These are phyloP conservation scores for Boletus rex-veris DNA, from an alignment of 768 basidiomycete species.

Conservation along the genomic window DNA sequence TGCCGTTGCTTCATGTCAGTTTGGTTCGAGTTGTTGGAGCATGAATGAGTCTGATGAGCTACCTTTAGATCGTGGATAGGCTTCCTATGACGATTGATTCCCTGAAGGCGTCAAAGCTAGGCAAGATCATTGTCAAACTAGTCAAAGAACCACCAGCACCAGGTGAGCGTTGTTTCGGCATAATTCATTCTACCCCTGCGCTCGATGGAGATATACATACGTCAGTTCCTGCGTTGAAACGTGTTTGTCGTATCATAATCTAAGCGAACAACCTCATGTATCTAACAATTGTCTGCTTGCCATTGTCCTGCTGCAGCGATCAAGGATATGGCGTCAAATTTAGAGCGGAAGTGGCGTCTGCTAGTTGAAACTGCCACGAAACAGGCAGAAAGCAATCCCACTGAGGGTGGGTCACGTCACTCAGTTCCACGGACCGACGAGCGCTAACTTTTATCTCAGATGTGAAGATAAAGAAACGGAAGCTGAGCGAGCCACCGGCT, in stretches of 20 bases:
- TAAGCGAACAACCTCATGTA: conserved; percentile 44
- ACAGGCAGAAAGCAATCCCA: conserved; percentile 38
- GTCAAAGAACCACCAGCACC: conserved; percentile 71
- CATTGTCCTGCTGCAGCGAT: conserved; percentile 58
- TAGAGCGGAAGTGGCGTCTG: conserved; percentile 79
- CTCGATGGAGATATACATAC: conserved; percentile 31
- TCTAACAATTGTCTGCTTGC: conserved; percentile 59
- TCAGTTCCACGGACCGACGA: conserved; percentile 27
- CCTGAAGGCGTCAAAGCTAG: conserved; percentile 69
- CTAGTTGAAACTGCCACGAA: conserved; percentile 53
- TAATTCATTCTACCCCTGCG: conserved; percentile 16
- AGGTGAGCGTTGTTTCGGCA: conserved; percentile 57
- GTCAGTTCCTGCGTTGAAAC: conserved; percentile 26
- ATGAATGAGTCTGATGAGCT: conserved; percentile 17
- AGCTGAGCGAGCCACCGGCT: conserved; percentile 51
- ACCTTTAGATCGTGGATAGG: conserved; percentile 69
- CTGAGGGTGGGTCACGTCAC: conserved; percentile 74
- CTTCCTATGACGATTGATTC: conserved; percentile 70
- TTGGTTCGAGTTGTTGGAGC: conserved; percentile 11
- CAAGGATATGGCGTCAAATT: conserved; percentile 90
- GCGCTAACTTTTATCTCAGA: conserved; percentile 39
- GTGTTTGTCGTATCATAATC: conserved; percentile 33
- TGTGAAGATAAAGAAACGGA: conserved; percentile 69
- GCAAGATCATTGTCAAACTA: conserved; percentile 74
- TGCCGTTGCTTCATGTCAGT: conserved; percentile 86